Conservation (phyloP, 768 basidiomycete species). For the Gyrodon lividus region DNA sequence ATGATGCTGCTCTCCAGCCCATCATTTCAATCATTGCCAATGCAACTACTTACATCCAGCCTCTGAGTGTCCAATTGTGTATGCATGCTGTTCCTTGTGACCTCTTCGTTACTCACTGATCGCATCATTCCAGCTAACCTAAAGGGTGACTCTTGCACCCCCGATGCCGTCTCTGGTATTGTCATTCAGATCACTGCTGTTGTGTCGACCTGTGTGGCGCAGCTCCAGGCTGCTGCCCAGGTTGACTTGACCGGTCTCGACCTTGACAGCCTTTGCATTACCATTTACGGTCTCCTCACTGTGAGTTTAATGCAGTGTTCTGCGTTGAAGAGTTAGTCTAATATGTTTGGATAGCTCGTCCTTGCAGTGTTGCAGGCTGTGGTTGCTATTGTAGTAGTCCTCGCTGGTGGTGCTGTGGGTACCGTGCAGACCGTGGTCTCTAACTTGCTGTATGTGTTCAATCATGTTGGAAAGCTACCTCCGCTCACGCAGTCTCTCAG, state of each 20-base stretch:
- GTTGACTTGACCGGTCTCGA: background rate
- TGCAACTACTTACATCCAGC: background rate
- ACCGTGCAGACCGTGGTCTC: background rate
- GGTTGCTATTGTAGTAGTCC: background rate
- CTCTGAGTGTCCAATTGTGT: constrained; percentile 1
- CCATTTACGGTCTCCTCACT: background rate
- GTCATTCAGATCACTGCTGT: constrained; percentile 1
- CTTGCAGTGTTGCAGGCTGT: background rate
- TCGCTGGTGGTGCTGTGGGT: background rate
- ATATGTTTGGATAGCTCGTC: background rate
- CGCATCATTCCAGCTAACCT: background rate
- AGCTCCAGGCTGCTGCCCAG: background rate
- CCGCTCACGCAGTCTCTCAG: background rate
- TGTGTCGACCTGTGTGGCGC: background rate
- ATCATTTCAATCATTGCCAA: constrained; percentile 1
- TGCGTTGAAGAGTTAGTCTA: no score
- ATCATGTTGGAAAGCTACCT: no score
- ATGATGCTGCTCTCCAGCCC: background rate
- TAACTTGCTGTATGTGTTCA: constrained; percentile 6
- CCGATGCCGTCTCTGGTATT: background rate
- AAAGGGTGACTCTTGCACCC: background rate
- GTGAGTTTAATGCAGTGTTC: background rate
- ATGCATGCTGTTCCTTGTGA: background rate
- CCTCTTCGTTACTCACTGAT: background rate
- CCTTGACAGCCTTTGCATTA: background rate